Evolutionary conservation across 1,284 basidiomycete species (phyloP).

Genomic region (Sanghuangporus baumii): DNA sequence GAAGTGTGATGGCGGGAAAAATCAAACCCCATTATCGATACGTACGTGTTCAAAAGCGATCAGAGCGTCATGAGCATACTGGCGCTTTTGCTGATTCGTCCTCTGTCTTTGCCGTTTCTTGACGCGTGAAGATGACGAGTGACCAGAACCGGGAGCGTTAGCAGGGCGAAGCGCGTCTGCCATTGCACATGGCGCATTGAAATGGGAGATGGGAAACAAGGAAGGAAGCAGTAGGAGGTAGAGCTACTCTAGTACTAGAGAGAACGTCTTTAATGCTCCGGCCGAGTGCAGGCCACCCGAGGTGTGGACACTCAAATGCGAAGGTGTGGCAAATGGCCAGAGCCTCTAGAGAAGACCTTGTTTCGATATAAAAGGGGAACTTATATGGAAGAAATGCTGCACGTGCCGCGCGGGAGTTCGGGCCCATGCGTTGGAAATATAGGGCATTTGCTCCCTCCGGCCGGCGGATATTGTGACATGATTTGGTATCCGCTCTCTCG

Average conservation of each 20-base stretch:
- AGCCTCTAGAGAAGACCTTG: not conserved
- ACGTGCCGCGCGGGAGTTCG: slow-evolving; percentile 5
- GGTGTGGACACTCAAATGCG: slow-evolving; percentile 1
- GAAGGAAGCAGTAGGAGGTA: not conserved
- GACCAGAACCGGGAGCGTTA: not conserved
- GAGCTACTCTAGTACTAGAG: not conserved
- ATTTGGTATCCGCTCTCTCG: not conserved
- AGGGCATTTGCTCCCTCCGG: not conserved
- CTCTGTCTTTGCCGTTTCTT: slow-evolving; percentile 14
- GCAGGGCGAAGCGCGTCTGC: slow-evolving; percentile 13
- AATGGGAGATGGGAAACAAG: not conserved
- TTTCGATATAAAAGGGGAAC: slow-evolving; percentile 7
- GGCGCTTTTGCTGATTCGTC: slow-evolving; percentile 16
- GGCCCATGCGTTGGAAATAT: not conserved
- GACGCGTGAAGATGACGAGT: slow-evolving; percentile 5
- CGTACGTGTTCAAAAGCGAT: slow-evolving; percentile 15
- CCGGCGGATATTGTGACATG: slow-evolving; percentile 11
- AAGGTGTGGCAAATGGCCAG: not conserved
- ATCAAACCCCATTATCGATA: not conserved
- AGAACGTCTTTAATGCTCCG: not conserved
- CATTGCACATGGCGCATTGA: slow-evolving; percentile 15
- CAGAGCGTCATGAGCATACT: slow-evolving; percentile 13
- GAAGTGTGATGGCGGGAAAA: not conserved
- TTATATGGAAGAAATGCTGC: slow-evolving; percentile 12
- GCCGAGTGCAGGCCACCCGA: slow-evolving; percentile 3